phyloP scores from a whole-genome alignment of 2,329 filamentous ascomycete species.

The Helotiales sp. region DNA sequence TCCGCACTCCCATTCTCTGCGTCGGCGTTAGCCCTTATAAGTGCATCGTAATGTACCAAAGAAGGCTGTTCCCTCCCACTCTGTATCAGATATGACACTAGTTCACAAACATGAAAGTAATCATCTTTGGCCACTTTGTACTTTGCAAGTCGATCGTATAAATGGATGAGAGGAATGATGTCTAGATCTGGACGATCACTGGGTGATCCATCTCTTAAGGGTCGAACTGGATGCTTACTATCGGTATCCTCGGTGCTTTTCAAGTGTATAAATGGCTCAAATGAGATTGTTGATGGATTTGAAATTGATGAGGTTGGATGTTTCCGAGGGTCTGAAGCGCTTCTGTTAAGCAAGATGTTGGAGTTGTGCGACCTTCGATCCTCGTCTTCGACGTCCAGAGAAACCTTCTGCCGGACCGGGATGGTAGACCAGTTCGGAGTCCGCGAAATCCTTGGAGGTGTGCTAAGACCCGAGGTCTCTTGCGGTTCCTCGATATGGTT shows the following conservation, averaged over 20 bases:
- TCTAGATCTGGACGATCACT: neutral
- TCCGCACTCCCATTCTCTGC: slow-evolving; percentile 63
- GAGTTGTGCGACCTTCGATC: too few relatives aligned
- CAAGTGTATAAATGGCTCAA: neutral
- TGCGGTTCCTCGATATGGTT: too few relatives aligned
- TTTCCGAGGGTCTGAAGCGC: too few relatives aligned
- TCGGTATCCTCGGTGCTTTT: too few relatives aligned
- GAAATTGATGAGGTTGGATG: too few relatives aligned
- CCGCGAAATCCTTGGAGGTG: too few relatives aligned
- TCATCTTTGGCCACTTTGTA: slow-evolving; percentile 39
- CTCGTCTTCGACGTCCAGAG: too few relatives aligned
- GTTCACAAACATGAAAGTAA: slow-evolving; percentile 40
- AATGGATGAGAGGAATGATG: neutral
- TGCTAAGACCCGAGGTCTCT: too few relatives aligned
- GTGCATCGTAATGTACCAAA: slow-evolving; percentile 66
- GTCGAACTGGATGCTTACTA: too few relatives aligned
- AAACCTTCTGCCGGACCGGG: neutral
- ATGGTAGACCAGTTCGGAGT: neutral
- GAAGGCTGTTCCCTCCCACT: slow-evolving; percentile 56
- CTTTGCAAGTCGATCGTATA: slow-evolving; percentile 43
- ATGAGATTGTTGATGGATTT: neutral
- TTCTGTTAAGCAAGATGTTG: too few relatives aligned
- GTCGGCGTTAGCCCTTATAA: slow-evolving; percentile 72
- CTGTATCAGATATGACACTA: slow-evolving; percentile 60
- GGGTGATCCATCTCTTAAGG: neutral